Base-by-base conservation (phyloP, 176 grass and related monocot species). In the Alopecurus myosuroides region DNA sequence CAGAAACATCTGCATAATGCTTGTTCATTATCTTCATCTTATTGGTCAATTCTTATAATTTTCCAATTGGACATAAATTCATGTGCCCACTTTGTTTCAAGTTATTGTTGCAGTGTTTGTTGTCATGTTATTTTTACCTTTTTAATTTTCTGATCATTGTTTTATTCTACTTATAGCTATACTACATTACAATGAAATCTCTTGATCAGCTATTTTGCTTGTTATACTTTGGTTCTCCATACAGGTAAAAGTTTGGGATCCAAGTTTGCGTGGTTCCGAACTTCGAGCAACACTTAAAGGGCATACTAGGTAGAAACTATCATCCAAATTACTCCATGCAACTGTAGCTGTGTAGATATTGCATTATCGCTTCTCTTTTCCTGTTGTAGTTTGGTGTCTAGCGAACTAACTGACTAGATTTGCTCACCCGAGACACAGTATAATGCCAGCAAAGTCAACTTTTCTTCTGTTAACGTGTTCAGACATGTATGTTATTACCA, bases 171-270 rank as follows among this genome's bases (percentile, higher is more conserved):
- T 75, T 74, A 60, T 79, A 86, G 74, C 28, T 90, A 41, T 90
- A 37, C 56, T 88, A 30, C 28, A 74, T 80, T 66, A 77, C 20
- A 72, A n/a, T 42, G 40, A 28, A 26, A 77, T 90, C 20, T 81
- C 17, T 78, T 73, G 19, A 64, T 65, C 44, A 84, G 15, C 49
- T 52, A 76, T 29, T 49, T 4, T 76, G 22, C 4, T 31, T 65
- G 42, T 75, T 50, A 79, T 76, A 80, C 10, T 69, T 74, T 79
- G 22, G 57, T 77, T 55, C 46, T 78, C 25, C 69, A 17, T 88
- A 33, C 88, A 99, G 97, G 97, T 99, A 70, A 99, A 91, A 90
- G 81, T 99, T 90, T 99, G 97, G 97, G 97, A 99, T 96, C 97
- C 97, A 80, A 99, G 93, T 87, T 85, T 99, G 88, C 89, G 97